Base-by-base conservation (phyloP, 805 yeast species). In the Metschnikowia amazonensis region DNA sequence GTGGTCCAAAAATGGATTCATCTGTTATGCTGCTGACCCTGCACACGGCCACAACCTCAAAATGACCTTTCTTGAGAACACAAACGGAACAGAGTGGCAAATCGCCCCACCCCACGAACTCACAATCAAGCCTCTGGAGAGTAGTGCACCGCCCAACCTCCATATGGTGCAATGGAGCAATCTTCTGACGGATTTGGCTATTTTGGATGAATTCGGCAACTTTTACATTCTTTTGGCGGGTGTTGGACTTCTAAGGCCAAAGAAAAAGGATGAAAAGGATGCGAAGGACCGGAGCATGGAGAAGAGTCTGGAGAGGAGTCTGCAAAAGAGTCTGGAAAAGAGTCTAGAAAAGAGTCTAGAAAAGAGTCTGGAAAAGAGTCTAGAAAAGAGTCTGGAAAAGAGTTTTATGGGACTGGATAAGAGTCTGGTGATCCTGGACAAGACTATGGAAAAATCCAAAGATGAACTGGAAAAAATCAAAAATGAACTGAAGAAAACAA, bases 1-100 rank as follows among this genome's bases (percentile, higher is more conserved):
- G 9, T 89, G 96, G 96, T 86, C 95, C 9, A 79, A 81, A 52
- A 85, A 82, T 53, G 97, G 97, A 11, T 80, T 88, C 54, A 76
- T 90, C 27, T 95, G 96, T 1, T 88, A 84, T 55, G 67, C 80
- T 5, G 65, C 72, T 32, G 57, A 52, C 38, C 55, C 61, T 16
- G 45, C 55, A 62, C 46, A 66, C 21, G 66, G 60, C 45, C 67
- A 64, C 50, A 69, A 60, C 56, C 60, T 88, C 18, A 67, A 70
- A 39, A 65, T 87, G 48, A 82, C 95, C 0, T 81, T 84, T 63
- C 58, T 89, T 47, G 90, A 84, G 55, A 81, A 89, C 48, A 64
- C 79, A 11, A 84, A 87, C 60, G 97, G 97, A 1, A 72, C 74
- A 28, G 65, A 74, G 37, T 92, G 97, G 97, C 81, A 82, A 53